Evolutionary conservation across 176 grass and related monocot species (phyloP), one percentile per base, ranked within the genome.

Genomic region (Hyparrhenia diplandra): DNA sequence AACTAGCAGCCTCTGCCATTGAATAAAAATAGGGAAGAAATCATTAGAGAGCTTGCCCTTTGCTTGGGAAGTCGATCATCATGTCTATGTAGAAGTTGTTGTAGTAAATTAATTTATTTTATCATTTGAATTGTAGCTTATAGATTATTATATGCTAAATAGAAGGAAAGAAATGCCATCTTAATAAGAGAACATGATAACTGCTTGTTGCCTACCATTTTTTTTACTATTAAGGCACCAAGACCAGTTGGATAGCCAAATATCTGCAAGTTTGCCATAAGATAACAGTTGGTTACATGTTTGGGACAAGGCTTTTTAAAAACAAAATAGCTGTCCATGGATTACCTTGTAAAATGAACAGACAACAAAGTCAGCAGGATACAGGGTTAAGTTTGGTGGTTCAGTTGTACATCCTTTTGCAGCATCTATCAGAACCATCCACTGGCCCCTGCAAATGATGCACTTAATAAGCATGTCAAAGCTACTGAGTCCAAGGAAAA

Each of bases 181-280:
- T 75, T 75, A 43, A 5, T 36, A 84, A 74, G n/a, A 73, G 27
- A 64, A 88, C 41, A 73, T 85, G 28, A 65, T 36, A 65, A 34
- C 21, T 66, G 12, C 14, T 82, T 72, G 71, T 27, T 28, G 77
- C 72, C 86, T 90, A 94, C 95, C 95, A 78, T 92, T 85, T 91
- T n/a, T n/a, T n/a, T 93, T 64, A 98, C 76, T 81, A 98, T 78
- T 79, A 98, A 87, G 73, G 95, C 95, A 75, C 95, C 95, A 70
- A 98, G 84, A 40, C 95, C 95, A 91, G 92, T 98, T 75, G 92
- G 95, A 88, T 98, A 98, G 76, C 95, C 95, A 84, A 98, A 98
- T 86, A 98, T 94, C 95, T 98, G 83, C 82, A 87, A 76, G 42
- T 79, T 85, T 28, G 67, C 35, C 80, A 88, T 68, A 70, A 17